phyloP scores from a whole-genome alignment of 2,329 filamentous ascomycete species.

The Diaporthe sp. region DNA sequence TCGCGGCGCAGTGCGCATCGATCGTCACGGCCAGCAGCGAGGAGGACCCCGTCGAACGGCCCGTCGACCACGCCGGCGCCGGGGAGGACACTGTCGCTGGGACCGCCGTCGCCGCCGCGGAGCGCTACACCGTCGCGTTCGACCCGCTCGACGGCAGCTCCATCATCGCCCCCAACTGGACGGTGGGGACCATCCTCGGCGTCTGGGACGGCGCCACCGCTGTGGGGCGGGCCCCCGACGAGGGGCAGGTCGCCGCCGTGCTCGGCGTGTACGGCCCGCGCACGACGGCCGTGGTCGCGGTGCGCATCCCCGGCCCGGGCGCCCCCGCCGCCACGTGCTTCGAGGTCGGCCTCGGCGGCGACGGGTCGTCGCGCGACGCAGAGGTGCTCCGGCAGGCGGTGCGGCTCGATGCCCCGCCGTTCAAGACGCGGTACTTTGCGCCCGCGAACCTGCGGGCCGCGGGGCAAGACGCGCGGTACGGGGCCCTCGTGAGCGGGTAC shows the following conservation, averaged over 20 bases:
- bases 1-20: constrained; percentile 57
- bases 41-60: constrained; percentile 69
- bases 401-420: constrained; percentile 53
- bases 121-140: constrained; percentile 71
- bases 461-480: constrained; percentile 63
- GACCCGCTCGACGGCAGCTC: constrained; percentile 75
- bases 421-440: constrained; percentile 70
- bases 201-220: constrained; percentile 67
- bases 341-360: constrained; percentile 60
- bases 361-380: constrained; percentile 41
- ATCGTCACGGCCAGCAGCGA: constrained; percentile 70
- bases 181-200: constrained; percentile 71
- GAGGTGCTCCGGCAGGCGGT: constrained; percentile 59
- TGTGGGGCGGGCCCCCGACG: constrained; percentile 53
- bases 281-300: constrained; percentile 67
- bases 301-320: constrained; percentile 58
- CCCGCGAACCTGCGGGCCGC: constrained; percentile 73
- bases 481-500: constrained; percentile 62
- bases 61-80: constrained; percentile 43
- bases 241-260: constrained; percentile 62
- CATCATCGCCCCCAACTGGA: constrained; percentile 71
- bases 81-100: too few relatives aligned
- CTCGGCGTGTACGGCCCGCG: constrained; percentile 69
- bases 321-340: constrained; percentile 56
- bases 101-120: constrained; percentile 42